These are phyloP conservation scores for Acrasis kona DNA, from an alignment of 78 protist species.

Conservation along the genomic window DNA sequence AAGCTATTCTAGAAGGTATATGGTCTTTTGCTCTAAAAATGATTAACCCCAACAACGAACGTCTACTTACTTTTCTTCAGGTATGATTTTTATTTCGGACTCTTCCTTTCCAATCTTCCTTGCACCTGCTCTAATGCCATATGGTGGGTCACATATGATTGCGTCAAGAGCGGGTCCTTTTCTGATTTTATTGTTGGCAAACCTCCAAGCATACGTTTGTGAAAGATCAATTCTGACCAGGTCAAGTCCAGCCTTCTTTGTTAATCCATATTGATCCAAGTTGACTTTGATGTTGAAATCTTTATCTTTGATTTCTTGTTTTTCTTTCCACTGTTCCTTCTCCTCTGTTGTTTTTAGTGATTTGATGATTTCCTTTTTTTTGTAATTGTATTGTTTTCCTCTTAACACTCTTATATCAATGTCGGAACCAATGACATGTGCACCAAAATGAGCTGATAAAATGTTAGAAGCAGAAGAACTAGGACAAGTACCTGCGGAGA, in stretches of 20 bases:
- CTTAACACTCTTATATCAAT: slow-evolving; percentile 15
- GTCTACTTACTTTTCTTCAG: neutral
- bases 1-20: slow-evolving; percentile 17
- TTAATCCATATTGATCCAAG: neutral
- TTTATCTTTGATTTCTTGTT: neutral
- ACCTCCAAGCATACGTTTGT: neutral
- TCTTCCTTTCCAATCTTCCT: neutral
- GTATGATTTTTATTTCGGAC: neutral
- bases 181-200: neutral
- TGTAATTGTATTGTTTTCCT: neutral
- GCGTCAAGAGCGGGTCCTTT: slow-evolving; percentile 24
- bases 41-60: neutral
- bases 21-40: neutral
- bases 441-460: slow-evolving; percentile 29
- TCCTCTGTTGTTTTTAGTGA: neutral
- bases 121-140: slow-evolving; percentile 29
- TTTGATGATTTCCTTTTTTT: neutral
- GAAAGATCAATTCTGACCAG: slow-evolving; percentile 1
- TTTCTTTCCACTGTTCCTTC: neutral
- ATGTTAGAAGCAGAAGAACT: too few species aligned
- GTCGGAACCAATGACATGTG: slow-evolving; percentile 27
- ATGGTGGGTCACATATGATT: slow-evolving; percentile 46
- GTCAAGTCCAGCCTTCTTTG: neutral
- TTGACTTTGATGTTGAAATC: neutral
- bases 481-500: too few species aligned